Percentiles rank a stretch among this genome's conserved stretches.
Conservation (phyloP, 352 stramenopile genomes). For the Pythium phragmiticola region DNA sequence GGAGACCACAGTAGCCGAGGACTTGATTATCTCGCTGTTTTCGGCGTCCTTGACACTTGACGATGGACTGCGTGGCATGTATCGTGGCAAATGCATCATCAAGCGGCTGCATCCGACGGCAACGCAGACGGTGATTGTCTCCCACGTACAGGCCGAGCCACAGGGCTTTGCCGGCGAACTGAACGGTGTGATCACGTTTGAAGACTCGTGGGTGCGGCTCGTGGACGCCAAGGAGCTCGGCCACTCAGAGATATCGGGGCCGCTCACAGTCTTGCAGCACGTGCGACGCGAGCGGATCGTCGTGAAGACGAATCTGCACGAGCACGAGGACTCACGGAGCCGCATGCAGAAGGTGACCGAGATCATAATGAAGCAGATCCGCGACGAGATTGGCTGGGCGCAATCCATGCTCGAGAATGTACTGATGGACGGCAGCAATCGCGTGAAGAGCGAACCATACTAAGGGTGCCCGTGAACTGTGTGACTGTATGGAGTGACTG, state of each 20-base stretch:
- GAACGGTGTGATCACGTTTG: conserved; percentile 3
- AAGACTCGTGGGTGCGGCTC: conserved; percentile 21
- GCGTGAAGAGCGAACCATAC: not conserved
- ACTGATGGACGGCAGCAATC: not conserved
- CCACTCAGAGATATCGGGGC: not conserved
- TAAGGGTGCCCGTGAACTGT: not conserved
- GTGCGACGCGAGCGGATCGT: conserved; percentile 7
- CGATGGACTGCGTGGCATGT: not conserved
- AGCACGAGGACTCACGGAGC: not conserved
- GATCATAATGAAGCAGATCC: conserved; percentile 15
- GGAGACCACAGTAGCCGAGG: conserved; percentile 1
- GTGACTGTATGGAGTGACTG: not conserved
- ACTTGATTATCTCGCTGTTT: conserved; percentile 14
- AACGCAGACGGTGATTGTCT: conserved; percentile 1
- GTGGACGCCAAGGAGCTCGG: conserved; percentile 11
- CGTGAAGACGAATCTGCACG: not conserved
- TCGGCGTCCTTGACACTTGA: conserved; percentile 3
- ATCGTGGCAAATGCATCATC: conserved; percentile 11
- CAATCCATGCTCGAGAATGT: conserved; percentile 3
- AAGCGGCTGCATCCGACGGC: conserved; percentile 2
- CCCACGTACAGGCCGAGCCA: conserved; percentile 4
- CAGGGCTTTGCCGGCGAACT: conserved; percentile 9
- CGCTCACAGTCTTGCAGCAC: conserved; percentile 18
- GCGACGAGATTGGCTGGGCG: conserved; percentile 11
- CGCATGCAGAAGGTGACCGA: conserved; percentile 5